phyloP scores from a whole-genome alignment of 1,139 yeast species.

The Ashbya aceris region DNA sequence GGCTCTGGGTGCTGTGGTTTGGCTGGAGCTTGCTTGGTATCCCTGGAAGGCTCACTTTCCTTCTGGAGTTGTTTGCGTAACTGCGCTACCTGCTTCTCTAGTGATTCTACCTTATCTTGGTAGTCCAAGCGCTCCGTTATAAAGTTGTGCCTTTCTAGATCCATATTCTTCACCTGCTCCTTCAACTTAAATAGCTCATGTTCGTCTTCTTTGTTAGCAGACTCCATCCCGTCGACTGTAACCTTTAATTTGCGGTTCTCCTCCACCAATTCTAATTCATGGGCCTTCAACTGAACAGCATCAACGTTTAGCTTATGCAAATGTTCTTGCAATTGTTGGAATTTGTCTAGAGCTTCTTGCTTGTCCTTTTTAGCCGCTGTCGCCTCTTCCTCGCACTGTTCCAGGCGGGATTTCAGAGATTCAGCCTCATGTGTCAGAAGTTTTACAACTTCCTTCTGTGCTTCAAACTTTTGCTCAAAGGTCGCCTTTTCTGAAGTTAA shows the following conservation, averaged over 20 bases:
- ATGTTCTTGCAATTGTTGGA: slow-evolving; percentile 22
- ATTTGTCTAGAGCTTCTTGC: slow-evolving; percentile 10
- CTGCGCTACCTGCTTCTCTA: slow-evolving; percentile 11
- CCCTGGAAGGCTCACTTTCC: slow-evolving; percentile 5
- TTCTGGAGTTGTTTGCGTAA: slow-evolving; percentile 13
- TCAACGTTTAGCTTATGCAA: slow-evolving; percentile 26
- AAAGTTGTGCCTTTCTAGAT: slow-evolving; percentile 19
- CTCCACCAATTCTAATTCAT: slow-evolving; percentile 26
- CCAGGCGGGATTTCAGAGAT: slow-evolving; percentile 14
- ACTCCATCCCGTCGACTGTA: slow-evolving; percentile 14
- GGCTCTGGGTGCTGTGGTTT: neutral
- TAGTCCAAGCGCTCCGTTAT: slow-evolving; percentile 21
- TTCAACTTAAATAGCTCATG: slow-evolving; percentile 17
- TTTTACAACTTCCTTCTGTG: slow-evolving; percentile 20
- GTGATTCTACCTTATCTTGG: slow-evolving; percentile 20
- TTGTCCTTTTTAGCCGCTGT: neutral
- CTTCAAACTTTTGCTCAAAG: slow-evolving; percentile 24
- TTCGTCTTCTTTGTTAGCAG: slow-evolving; percentile 13
- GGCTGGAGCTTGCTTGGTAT: slow-evolving; percentile 1
- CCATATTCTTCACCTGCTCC: slow-evolving; percentile 16
- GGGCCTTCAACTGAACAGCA: slow-evolving; percentile 26
- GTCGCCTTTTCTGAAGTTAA: slow-evolving; percentile 13
- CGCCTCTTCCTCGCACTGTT: neutral
- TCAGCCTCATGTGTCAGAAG: slow-evolving; percentile 21
- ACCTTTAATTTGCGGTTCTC: slow-evolving; percentile 21